Evolutionary conservation across 108 stramenopile genomes (phyloP).

Genomic region (Nitzschia sp.): DNA sequence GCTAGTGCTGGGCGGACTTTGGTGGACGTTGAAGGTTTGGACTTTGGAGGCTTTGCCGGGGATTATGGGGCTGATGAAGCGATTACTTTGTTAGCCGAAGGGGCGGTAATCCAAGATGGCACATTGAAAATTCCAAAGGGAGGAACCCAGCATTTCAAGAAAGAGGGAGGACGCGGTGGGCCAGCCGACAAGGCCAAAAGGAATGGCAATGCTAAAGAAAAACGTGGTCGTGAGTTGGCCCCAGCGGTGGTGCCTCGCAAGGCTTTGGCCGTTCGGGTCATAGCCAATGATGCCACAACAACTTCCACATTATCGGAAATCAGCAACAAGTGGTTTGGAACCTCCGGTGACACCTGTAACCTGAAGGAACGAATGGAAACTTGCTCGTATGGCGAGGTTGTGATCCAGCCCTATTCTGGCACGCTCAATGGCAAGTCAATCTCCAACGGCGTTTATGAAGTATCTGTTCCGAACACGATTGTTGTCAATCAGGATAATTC

Average conservation of each 20-base stretch:
- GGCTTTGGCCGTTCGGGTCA: constrained; percentile 45
- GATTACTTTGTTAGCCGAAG: neutral
- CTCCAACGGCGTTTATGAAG: constrained; percentile 26
- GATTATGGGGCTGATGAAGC: neutral
- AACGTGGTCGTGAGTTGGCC: neutral
- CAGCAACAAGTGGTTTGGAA: constrained; percentile 43
- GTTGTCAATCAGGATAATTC: constrained; percentile 13
- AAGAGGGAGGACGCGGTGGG: neutral
- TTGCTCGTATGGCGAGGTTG: constrained; percentile 47
- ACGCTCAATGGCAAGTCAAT: constrained; percentile 25
- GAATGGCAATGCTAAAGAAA: neutral
- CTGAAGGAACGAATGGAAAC: constrained; percentile 36
- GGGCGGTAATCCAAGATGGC: neutral
- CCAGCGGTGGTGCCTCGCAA: constrained; percentile 2
- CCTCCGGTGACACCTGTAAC: constrained; percentile 35
- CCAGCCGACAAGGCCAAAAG: neutral
- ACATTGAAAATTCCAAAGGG: neutral
- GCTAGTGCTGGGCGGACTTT: neutral
- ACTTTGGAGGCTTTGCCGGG: neutral
- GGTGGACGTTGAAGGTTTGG: constrained; percentile 7
- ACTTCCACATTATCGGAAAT: constrained; percentile 15
- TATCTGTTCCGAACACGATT: constrained; percentile 9
- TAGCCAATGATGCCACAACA: constrained; percentile 18
- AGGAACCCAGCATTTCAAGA: neutral
- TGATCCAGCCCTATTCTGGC: constrained; percentile 20